Base-by-base conservation (phyloP, 176 grass and related monocot species). In the Avena sativa region DNA sequence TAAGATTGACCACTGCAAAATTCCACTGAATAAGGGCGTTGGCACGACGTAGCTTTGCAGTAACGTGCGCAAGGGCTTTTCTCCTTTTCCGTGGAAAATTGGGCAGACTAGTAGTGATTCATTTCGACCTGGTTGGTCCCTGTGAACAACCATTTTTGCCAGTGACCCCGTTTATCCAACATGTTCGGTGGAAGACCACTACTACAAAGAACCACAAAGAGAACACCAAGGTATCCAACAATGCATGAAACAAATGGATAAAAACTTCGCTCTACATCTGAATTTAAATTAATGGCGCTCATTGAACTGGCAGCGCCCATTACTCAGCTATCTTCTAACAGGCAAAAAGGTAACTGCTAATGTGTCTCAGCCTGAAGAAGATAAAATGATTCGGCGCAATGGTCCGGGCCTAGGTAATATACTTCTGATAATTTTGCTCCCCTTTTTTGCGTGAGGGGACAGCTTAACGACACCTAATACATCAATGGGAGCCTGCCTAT, bases 391-490 rank as follows among this genome's bases (percentile, higher is more conserved):
- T 32, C 2, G 0, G 49, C 1, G 1, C 14, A 32, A 52, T 51
- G 4, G 55, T 11, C 49, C 7, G 3, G 19, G 16, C 74, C 50
- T 56, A 4, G 49, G 25, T 19, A 76, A 76, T 34, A 76, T 34
- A 19, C 47, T 32, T 34, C 74, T 76, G 49, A 32, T 25, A 53
- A 8, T 51, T 25, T 74, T 10, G 9, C 30, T 26, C 23, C 16
- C 53, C 32, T 58, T 25, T 71, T 72, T 83, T 9, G 21, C 62
- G 48, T 12, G 38, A 72, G 49, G 26, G 52, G 8, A 21, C 64
- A 73, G 30, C 43, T 84, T 26, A 40, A 79, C 15, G 64, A 79
- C 52, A 87, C 50, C 63, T 50, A 57, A 67, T 48, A 76, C 50
- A 50, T 48, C 34, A 38, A 61, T 1, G 69, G 48, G 62, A 60